phyloP scores from a whole-genome alignment of 805 yeast genomes.

The Spathaspora girioi region DNA sequence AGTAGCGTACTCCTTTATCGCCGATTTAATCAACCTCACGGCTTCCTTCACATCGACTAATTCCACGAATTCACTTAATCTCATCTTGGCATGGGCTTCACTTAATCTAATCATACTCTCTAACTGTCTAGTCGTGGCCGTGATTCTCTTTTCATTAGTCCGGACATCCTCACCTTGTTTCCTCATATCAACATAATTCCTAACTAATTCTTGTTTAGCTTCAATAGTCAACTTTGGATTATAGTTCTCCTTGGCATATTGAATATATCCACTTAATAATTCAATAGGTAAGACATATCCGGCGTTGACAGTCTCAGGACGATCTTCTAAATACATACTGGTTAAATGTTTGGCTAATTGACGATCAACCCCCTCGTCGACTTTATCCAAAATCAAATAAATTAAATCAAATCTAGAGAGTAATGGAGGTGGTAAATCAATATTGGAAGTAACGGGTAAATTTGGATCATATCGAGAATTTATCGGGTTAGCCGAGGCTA shows the following conservation, averaged over 20 bases:
- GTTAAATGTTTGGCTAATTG: conserved; percentile 89
- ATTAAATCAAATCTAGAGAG: conserved; percentile 94
- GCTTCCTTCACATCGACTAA: conserved; percentile 87
- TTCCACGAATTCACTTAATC: conserved; percentile 68
- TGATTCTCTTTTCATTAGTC: conserved; percentile 81
- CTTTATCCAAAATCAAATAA: conserved; percentile 86
- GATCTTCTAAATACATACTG: conserved; percentile 85
- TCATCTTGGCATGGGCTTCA: conserved; percentile 98
- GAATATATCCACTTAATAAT: conserved; percentile 81
- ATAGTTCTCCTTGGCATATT: conserved; percentile 84
- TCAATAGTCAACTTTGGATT: conserved; percentile 77
- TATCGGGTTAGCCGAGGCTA: conserved; percentile 97
- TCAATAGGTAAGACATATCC: conserved; percentile 80
- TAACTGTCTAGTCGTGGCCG: conserved; percentile 96
- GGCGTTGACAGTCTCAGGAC: conserved; percentile 67
- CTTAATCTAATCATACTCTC: conserved; percentile 93
- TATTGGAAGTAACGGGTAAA: conserved; percentile 90
- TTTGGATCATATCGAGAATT: conserved; percentile 94
- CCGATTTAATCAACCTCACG: conserved; percentile 86
- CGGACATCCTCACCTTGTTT: conserved; percentile 89
- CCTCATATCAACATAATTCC: conserved; percentile 89
- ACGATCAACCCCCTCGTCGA: conserved; percentile 81
- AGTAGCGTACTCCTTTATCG: conserved; percentile 96
- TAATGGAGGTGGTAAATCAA: conserved; percentile 94
- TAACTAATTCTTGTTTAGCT: conserved; percentile 82